Evolutionary conservation across 2,329 filamentous ascomycete genomes (phyloP).

Genomic region (Epicoccum sorghinum): DNA sequence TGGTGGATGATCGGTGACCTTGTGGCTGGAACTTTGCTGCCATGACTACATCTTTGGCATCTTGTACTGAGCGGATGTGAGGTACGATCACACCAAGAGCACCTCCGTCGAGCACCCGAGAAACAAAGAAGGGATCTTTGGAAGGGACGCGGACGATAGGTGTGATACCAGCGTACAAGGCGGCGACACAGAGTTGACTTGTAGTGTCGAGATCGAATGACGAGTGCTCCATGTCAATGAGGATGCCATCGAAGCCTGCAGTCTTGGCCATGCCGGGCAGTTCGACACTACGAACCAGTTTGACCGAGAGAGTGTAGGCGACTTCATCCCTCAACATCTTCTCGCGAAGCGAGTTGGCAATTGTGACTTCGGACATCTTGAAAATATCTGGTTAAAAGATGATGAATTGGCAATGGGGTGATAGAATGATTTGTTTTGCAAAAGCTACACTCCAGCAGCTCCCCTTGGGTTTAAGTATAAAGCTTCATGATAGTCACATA

Average conservation of each 20-base stretch:
- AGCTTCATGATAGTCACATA: not conserved
- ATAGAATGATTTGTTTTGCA: not conserved
- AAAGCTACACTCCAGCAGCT: not conserved
- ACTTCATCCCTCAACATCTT: constrained; percentile 39
- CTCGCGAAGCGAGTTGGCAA: constrained; percentile 39
- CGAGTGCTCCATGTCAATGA: constrained; percentile 56
- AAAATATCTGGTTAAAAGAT: not conserved
- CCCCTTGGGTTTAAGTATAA: not conserved
- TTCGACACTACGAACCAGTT: constrained; percentile 46
- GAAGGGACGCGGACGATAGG: constrained; percentile 52
- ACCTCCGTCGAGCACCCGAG: constrained; percentile 50
- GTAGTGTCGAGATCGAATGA: constrained; percentile 46
- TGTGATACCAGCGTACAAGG: constrained; percentile 48
- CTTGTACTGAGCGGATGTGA: constrained; percentile 48
- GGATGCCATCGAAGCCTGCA: constrained; percentile 50
- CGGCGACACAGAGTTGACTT: constrained; percentile 49
- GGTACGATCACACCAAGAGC: constrained; percentile 52
- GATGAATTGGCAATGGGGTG: not conserved
- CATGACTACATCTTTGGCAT: constrained; percentile 46
- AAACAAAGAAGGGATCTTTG: constrained; percentile 49
- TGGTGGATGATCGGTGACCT: constrained; percentile 46
- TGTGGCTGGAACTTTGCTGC: constrained; percentile 49
- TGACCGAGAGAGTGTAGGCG: constrained; percentile 38
- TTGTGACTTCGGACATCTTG: constrained; percentile 22
- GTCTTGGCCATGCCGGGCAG: constrained; percentile 42